These are phyloP conservation scores for Phoenix dactylifera DNA, from an alignment of 176 grass and related monocot genomes.

Conservation along the genomic window DNA sequence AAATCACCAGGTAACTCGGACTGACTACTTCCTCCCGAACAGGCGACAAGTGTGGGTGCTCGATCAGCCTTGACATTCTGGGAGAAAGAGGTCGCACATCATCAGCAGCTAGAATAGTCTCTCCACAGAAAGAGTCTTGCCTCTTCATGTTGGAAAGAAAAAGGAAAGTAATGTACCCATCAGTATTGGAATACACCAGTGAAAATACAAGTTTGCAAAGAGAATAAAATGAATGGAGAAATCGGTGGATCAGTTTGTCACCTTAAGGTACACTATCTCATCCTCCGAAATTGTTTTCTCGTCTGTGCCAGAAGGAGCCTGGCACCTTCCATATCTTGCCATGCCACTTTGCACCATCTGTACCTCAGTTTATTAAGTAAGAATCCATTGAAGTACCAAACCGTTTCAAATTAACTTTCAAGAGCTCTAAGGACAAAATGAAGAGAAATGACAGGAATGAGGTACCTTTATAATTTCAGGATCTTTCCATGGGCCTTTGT, in stretches of 20 bases:
- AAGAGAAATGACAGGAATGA: neutral
- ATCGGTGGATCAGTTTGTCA: constrained; percentile 6
- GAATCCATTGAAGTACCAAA: no score
- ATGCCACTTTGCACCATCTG: constrained; percentile 79
- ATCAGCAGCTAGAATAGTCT: constrained; percentile 11
- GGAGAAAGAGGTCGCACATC: constrained; percentile 17
- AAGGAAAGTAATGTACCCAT: constrained; percentile 14
- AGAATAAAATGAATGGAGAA: no score
- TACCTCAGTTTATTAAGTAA: neutral
- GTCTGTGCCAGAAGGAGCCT: constrained; percentile 26
- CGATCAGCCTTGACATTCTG: constrained; percentile 44
- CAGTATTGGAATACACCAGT: no score
- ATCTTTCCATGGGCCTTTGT: constrained; percentile 98
- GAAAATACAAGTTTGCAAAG: no score
- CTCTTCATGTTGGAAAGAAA: constrained; percentile 38
- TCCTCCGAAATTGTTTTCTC: constrained; percentile 90
- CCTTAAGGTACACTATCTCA: constrained; percentile 45
- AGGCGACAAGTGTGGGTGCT: constrained; percentile 59
- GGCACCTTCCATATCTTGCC: constrained; percentile 47
- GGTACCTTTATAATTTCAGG: constrained; percentile 65
- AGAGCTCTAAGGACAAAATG: no score
- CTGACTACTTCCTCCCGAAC: constrained; percentile 38
- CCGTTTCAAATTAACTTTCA: no score
- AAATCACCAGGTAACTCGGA: constrained; percentile 35
- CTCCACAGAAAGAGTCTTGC: constrained; percentile 31